phyloP scores from a whole-genome alignment of 176 grass and related monocot species.

The Aegilops umbellulata region DNA sequence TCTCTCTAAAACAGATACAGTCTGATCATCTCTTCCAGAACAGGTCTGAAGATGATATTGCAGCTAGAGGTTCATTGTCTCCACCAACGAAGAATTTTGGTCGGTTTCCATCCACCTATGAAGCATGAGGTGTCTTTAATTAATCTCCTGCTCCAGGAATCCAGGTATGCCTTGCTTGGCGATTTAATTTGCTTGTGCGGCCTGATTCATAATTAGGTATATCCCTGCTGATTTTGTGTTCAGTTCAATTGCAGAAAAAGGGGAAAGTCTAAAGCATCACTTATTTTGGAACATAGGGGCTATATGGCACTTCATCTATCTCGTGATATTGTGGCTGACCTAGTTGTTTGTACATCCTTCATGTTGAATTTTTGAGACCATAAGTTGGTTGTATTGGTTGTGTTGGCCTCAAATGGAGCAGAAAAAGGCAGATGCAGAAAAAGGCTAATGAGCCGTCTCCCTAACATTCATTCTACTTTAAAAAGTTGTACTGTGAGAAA shows the following conservation, averaged over 20 bases:
- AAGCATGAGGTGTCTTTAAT: conserved; percentile 92
- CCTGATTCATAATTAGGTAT: conserved; percentile 20
- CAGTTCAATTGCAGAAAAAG: conserved; percentile 24
- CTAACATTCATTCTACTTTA: too few relatives aligned
- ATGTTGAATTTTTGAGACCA: too few relatives aligned
- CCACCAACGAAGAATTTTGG: conserved; percentile 44
- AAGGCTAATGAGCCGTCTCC: too few relatives aligned
- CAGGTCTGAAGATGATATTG: conserved; percentile 46
- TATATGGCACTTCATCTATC: background rate
- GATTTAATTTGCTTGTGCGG: conserved; percentile 37
- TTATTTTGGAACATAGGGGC: conserved; percentile 6
- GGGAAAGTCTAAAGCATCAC: background rate
- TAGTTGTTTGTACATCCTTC: background rate
- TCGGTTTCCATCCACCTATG: conserved; percentile 64
- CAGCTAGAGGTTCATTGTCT: conserved; percentile 48
- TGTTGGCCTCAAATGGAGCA: background rate
- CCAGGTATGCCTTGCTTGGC: conserved; percentile 67
- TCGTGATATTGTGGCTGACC: background rate
- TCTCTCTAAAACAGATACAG: too few relatives aligned
- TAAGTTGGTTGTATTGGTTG: background rate
- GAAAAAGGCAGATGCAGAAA: background rate
- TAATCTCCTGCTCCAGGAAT: conserved; percentile 82
- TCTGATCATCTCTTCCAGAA: background rate
- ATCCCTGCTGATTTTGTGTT: conserved; percentile 29
- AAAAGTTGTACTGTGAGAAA: too few relatives aligned